Percentiles rank a stretch among this genome's conserved stretches.
Evolutionary conservation across 495 filamentous ascomycete genomes (phyloP).

Genomic region (Aspergillus taichungensis): DNA sequence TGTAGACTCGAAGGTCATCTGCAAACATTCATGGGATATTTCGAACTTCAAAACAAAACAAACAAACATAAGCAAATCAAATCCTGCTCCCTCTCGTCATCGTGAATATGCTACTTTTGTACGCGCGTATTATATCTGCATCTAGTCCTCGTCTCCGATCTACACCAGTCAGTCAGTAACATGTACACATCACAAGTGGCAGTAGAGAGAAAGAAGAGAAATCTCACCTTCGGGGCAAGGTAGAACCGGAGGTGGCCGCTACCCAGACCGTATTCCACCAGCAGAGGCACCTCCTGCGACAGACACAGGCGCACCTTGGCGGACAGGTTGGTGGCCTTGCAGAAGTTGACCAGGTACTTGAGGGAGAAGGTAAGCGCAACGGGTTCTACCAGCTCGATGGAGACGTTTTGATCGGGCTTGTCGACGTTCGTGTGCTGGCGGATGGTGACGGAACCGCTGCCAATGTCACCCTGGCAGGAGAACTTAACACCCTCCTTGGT

Average conservation of each 20-base stretch:
- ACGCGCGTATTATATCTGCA: conserved; percentile 7
- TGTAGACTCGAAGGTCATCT: not conserved
- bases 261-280: conserved; percentile 85
- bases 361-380: conserved; percentile 96
- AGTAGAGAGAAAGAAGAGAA: not conserved
- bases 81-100: conserved; percentile 27
- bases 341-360: conserved; percentile 99
- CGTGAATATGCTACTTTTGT: conserved; percentile 18
- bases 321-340: conserved; percentile 88
- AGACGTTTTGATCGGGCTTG: conserved; percentile 76
- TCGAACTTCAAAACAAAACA: conserved; percentile 13
- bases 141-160: conserved; percentile 91
- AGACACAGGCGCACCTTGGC: conserved; percentile 79
- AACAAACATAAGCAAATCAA: conserved; percentile 8
- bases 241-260: conserved; percentile 94
- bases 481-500: conserved; percentile 98
- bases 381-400: conserved; percentile 85
- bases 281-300: conserved; percentile 89
- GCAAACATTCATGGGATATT: conserved; percentile 16
- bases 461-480: conserved; percentile 88
- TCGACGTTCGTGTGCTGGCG: conserved; percentile 85
- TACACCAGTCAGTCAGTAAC: conserved; percentile 17
- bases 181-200: conserved; percentile 5
- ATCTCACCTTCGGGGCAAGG: conserved; percentile 88
- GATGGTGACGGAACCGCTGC: conserved; percentile 85